These are phyloP conservation scores for Ceratocystis cubensis DNA, from an alignment of 2,329 filamentous ascomycete genomes.

Conservation along the genomic window DNA sequence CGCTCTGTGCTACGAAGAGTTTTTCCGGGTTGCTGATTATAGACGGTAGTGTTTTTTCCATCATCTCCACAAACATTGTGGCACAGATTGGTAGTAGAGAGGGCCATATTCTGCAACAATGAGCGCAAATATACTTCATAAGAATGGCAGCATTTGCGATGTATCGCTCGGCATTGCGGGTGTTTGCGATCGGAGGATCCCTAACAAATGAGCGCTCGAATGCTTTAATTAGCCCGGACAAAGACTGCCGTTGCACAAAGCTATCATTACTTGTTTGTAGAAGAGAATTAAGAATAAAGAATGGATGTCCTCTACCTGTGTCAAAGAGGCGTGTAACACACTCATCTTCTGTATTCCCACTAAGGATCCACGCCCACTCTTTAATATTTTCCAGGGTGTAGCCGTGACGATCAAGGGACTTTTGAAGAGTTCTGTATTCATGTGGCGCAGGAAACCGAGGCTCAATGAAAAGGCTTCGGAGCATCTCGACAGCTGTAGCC, in stretches of 20 bases:
- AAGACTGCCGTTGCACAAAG: conserved; percentile 15
- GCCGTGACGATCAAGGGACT: not conserved
- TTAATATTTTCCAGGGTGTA: conserved; percentile 9
- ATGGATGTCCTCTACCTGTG: not conserved
- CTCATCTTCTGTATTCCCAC: conserved; percentile 15
- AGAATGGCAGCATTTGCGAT: conserved; percentile 8
- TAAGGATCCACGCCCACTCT: conserved; percentile 16
- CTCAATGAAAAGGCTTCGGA: conserved; percentile 4
- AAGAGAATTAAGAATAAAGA: conserved; percentile 15
- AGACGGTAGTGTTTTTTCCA: conserved; percentile 24
- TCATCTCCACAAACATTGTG: conserved; percentile 26
- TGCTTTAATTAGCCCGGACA: conserved; percentile 2
- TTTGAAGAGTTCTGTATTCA: conserved; percentile 3
- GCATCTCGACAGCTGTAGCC: conserved; percentile 12
- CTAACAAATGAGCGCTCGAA: conserved; percentile 13
- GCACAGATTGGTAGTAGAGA: conserved; percentile 26
- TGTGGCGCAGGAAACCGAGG: not conserved
- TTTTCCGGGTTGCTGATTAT: conserved; percentile 17
- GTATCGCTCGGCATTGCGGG: not conserved
- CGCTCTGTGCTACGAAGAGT: conserved; percentile 26
- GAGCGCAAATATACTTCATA: conserved; percentile 15
- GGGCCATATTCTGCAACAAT: conserved; percentile 25
- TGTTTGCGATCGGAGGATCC: not conserved
- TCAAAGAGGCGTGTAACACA: conserved; percentile 10
- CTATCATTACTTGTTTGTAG: conserved; percentile 12